Conservation (phyloP, 2,329 filamentous ascomycete species). For the Colletotrichum lentis region DNA sequence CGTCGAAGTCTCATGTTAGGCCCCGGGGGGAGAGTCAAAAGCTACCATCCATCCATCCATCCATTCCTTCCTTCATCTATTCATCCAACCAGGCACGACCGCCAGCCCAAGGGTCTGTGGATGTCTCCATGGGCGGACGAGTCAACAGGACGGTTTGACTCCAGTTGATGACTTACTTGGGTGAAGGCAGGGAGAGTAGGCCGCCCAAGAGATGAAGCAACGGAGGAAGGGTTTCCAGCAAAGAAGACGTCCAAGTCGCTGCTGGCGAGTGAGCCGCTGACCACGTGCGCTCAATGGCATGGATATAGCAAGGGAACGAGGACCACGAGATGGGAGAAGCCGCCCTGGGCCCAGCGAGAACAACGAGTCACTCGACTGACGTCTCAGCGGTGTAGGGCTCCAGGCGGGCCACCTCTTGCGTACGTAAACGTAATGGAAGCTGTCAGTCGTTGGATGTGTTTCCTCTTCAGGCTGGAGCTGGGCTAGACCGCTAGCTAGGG, state of each 20-base stretch:
- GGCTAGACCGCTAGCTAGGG: background rate
- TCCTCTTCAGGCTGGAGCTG: background rate
- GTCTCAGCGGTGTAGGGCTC: conserved; percentile 8
- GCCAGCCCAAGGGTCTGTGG: background rate
- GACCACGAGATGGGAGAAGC: too few species aligned
- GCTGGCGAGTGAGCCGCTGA: background rate
- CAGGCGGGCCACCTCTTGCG: background rate
- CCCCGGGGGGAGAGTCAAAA: background rate
- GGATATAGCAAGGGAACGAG: background rate
- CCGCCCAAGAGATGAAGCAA: background rate
- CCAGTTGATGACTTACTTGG: conserved; percentile 18
- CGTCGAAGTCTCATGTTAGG: conserved; percentile 12
- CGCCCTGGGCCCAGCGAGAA: background rate
- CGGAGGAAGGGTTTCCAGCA: conserved; percentile 8
- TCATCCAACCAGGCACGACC: background rate
- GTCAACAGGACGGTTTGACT: background rate
- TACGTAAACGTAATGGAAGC: background rate
- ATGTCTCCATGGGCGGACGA: background rate
- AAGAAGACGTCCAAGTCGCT: background rate
- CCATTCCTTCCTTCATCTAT: background rate
- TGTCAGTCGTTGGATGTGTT: background rate
- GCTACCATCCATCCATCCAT: background rate
- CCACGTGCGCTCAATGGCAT: background rate
- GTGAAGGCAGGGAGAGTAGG: background rate
- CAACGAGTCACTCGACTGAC: background rate